Percentiles rank a stretch among this genome's conserved stretches.
Evolutionary conservation across 306 rosid species (phyloP).

Genomic region (Pyrus betulifolia): DNA sequence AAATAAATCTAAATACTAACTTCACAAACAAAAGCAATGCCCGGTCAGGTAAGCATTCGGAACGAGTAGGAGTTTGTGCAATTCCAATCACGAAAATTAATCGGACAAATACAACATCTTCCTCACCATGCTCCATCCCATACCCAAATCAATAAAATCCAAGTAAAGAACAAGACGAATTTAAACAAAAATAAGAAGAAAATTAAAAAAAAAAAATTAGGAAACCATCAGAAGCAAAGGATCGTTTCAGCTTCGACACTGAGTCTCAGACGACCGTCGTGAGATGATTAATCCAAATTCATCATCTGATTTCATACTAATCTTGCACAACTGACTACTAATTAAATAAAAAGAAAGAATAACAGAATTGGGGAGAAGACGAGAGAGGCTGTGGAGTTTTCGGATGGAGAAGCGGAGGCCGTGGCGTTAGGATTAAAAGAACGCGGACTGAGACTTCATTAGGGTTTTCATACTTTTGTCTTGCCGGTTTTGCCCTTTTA

Average conservation of each 20-base stretch:
- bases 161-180: background rate
- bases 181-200: background rate
- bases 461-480: background rate
- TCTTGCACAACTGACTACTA: background rate
- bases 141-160: background rate
- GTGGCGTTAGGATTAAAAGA: background rate
- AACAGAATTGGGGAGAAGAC: no score
- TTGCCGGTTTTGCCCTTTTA: background rate
- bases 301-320: conserved; percentile 18
- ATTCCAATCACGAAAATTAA: conserved; percentile 20
- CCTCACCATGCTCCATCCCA: conserved; percentile 16
- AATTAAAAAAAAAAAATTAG: background rate
- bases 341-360: fast-evolving
- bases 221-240: conserved; percentile 39
- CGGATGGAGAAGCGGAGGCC: no score
- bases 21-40: background rate
- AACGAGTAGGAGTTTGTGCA: conserved; percentile 31
- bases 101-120: conserved; percentile 18
- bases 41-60: conserved; percentile 23
- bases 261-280: conserved; percentile 59
- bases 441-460: background rate
- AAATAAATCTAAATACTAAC: background rate
- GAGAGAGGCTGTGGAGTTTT: background rate
- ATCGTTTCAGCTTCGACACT: conserved; percentile 32
- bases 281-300: conserved; percentile 43